Evolutionary conservation across 169 alveolate species (phyloP), one percentile per base, ranked within the genome.

Genomic region (Hepatocystis sp.): DNA sequence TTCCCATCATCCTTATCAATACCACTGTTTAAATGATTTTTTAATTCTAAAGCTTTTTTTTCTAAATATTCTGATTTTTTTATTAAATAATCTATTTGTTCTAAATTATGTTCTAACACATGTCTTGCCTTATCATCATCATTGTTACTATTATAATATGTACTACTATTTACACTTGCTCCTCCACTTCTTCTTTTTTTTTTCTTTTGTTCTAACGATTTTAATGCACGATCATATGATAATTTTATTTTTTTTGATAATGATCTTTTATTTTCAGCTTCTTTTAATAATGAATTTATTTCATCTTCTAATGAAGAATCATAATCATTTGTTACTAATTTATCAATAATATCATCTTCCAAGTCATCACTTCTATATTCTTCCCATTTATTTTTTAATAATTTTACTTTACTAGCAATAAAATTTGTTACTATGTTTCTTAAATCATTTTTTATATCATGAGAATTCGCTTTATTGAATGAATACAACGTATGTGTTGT

Each of bases 221-320:
- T 68, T 46, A 55, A 58, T 25, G 86, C 86, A 15, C 86, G 67
- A 36, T 68, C 68, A 68, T 68, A 61, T 17, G 86, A 68, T 17
- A 27, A 44, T 40, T 49, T 68, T 68, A 68, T 68, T 49, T 61
- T 44, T 68, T 68, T 68, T 23, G 86, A 55, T 15, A 68, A 49
- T 3, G 27, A 40, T 58, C 86, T 68, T 28, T 68, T 68, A 34
- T 68, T 68, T 25, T 56, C 21, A 1, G 86, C 67, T 60, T 68
- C 55, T 30, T 60, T 39, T 21, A 68, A 51, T 25, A 68, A 51
- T 1, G 67, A 47, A 55, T 68, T 68, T 49, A 68, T 61, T 58
- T 68, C 71, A 39, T 68, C 86, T 53, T 56, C 86, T 44, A 68
- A 32, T 1, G 86, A 68, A 15, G 68, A 19, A 39, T 55, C 61